Evolutionary conservation across 2,329 filamentous ascomycete species (phyloP).

Genomic region (Neodidymelliopsis sp.): DNA sequence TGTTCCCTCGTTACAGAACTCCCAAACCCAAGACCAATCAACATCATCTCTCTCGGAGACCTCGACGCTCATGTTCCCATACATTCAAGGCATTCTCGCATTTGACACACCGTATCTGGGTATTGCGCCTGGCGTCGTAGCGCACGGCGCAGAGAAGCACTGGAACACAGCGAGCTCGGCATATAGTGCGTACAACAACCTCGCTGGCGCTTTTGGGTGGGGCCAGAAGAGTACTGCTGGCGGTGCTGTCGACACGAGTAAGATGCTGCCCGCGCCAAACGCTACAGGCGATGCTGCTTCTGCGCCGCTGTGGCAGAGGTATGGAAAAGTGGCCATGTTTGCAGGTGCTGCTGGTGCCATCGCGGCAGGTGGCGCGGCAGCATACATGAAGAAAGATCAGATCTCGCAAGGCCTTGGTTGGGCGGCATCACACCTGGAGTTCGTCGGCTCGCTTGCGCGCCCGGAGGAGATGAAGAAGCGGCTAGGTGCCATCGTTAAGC

Average conservation of each 20-base stretch:
- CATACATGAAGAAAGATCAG: constrained; percentile 84
- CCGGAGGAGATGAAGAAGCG: constrained; percentile 81
- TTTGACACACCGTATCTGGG: constrained; percentile 94
- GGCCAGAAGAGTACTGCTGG: constrained; percentile 41
- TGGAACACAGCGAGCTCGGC: constrained; percentile 77
- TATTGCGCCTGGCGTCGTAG: constrained; percentile 82
- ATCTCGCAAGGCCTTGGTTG: constrained; percentile 79
- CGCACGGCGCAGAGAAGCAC: constrained; percentile 84
- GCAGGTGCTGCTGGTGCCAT: constrained; percentile 83
- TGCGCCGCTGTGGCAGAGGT: constrained; percentile 71
- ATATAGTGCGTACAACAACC: constrained; percentile 70
- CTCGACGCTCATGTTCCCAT: constrained; percentile 86
- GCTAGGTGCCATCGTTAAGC: constrained; percentile 70
- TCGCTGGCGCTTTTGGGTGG: constrained; percentile 71
- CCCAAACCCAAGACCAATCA: constrained; percentile 35
- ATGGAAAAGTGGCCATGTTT: constrained; percentile 85
- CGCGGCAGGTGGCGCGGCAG: constrained; percentile 81
- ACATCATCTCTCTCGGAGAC: constrained; percentile 49
- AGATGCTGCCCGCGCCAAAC: constrained; percentile 49
- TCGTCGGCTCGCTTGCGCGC: constrained; percentile 88
- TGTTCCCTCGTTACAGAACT: constrained; percentile 47
- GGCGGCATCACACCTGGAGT: constrained; percentile 90
- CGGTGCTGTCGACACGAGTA: constrained; percentile 42
- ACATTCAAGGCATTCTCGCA: constrained; percentile 86
- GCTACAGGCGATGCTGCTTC: constrained; percentile 55